These are phyloP conservation scores for Gossypium sturtianum DNA, from an alignment of 345 rosid genomes.

Conservation along the genomic window DNA sequence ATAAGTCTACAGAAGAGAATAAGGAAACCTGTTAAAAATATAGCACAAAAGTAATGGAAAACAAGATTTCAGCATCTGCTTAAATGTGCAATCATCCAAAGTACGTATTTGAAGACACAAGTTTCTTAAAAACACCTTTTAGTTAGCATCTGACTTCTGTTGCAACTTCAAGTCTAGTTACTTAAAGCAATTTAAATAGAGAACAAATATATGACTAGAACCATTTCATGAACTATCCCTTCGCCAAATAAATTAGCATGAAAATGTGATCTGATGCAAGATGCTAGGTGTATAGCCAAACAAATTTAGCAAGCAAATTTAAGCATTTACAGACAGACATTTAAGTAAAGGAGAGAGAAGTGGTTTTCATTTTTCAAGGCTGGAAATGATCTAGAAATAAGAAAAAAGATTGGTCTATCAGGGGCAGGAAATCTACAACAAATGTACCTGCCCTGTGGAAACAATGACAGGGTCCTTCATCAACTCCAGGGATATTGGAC, in stretches of 20 bases:
- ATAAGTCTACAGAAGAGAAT: slow-evolving; percentile 58
- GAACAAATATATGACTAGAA: background rate
- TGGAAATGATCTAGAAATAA: background rate
- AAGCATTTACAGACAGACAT: background rate
- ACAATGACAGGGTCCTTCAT: slow-evolving; percentile 99
- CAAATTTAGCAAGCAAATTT: background rate
- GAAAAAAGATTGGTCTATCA: background rate
- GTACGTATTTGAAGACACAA: background rate
- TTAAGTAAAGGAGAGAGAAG: background rate
- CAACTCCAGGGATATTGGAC: slow-evolving; percentile 92
- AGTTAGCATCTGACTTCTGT: background rate
- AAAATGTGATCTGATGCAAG: background rate
- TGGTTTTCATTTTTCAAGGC: background rate
- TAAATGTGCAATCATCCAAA: background rate
- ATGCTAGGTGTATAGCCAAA: background rate
- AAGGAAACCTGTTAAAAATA: slow-evolving; percentile 11
- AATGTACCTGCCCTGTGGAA: slow-evolving; percentile 86
- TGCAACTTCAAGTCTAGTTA: background rate
- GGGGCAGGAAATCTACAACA: slow-evolving; percentile 13
- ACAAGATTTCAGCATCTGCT: slow-evolving; percentile 4
- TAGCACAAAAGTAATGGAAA: background rate
- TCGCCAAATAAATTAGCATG: background rate
- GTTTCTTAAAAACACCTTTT: background rate
- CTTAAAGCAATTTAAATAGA: slow-evolving; percentile 2
- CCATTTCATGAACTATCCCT: background rate